phyloP scores from a whole-genome alignment of 2,329 filamentous ascomycete species.

The Ceratocystis harringtonii region DNA sequence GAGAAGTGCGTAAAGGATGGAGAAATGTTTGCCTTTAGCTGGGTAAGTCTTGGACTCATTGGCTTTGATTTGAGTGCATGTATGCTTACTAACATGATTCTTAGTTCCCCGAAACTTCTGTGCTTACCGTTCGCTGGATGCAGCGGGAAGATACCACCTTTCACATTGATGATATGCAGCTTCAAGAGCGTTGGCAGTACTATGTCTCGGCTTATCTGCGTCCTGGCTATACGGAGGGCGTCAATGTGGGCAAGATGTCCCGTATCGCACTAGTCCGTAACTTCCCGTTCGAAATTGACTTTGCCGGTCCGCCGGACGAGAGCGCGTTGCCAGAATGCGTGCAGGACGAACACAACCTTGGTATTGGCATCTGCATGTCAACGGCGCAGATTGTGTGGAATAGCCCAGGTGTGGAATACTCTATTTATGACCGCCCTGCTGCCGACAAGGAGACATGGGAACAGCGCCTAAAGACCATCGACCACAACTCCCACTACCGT shows the following conservation, averaged over 20 bases:
- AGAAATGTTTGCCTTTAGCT: conserved; percentile 79
- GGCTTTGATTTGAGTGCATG: not conserved
- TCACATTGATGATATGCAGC: conserved; percentile 76
- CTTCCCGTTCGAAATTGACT: conserved; percentile 45
- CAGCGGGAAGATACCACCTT: conserved; percentile 60
- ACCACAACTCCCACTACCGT: conserved; percentile 44
- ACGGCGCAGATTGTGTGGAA: conserved; percentile 69
- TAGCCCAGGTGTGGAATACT: conserved; percentile 54
- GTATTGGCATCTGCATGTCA: conserved; percentile 60
- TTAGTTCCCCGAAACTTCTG: conserved; percentile 8
- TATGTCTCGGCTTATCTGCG: conserved; percentile 88
- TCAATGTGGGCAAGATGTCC: conserved; percentile 48
- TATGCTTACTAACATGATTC: not conserved
- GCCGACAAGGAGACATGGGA: conserved; percentile 51
- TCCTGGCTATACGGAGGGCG: conserved; percentile 72
- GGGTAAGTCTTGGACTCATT: conserved; percentile 45
- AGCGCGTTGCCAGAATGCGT: conserved; percentile 33
- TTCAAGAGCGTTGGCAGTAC: conserved; percentile 76
- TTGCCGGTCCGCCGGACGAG: conserved; percentile 34
- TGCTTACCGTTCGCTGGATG: conserved; percentile 45
- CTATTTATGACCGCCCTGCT: conserved; percentile 54
- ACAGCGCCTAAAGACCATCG: conserved; percentile 36
- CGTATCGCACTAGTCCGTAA: conserved; percentile 59
- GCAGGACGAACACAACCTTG: conserved; percentile 48
- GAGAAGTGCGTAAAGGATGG: conserved; percentile 87